A percentile compares a stretch with the other conserved stretches of the same genome.
These are phyloP conservation scores for Prosopis cineraria DNA, from an alignment of 306 rosid species.

Conservation along the genomic window DNA sequence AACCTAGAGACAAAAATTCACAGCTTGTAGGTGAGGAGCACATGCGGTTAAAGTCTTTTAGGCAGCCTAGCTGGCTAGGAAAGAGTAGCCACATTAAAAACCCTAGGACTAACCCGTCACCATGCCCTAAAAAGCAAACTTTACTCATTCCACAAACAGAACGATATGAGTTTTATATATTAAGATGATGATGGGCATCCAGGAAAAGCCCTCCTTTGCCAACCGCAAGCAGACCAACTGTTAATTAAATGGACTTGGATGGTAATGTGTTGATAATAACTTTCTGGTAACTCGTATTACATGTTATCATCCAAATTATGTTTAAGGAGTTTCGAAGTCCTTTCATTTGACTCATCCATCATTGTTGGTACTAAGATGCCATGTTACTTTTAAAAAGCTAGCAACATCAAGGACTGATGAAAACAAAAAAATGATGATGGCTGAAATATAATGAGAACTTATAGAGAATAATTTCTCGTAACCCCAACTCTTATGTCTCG, in stretches of 20 bases:
- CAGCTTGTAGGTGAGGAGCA: neutral
- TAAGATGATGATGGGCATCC: neutral
- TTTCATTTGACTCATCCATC: neutral
- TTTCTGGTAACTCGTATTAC: too few relatives aligned
- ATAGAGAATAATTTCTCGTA: neutral
- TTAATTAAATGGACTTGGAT: too few relatives aligned
- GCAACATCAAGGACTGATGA: neutral
- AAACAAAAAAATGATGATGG: neutral
- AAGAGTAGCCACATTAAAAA: neutral
- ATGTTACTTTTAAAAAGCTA: neutral
- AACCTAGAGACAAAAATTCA: neutral
- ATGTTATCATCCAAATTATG: neutral
- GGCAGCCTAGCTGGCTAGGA: neutral
- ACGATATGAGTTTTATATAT: neutral
- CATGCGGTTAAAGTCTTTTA: neutral
- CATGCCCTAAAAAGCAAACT: constrained; percentile 2
- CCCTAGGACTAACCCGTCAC: neutral
- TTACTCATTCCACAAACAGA: neutral
- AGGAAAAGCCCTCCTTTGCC: neutral
- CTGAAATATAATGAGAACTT: neutral
- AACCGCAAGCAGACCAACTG: neutral
- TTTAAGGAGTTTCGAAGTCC: neutral
- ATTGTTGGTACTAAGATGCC: neutral
- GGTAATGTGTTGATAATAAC: too few relatives aligned
- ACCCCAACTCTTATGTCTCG: neutral